phyloP scores from a whole-genome alignment of 306 rosid genomes.

The Dalbergia cochinchinensis region DNA sequence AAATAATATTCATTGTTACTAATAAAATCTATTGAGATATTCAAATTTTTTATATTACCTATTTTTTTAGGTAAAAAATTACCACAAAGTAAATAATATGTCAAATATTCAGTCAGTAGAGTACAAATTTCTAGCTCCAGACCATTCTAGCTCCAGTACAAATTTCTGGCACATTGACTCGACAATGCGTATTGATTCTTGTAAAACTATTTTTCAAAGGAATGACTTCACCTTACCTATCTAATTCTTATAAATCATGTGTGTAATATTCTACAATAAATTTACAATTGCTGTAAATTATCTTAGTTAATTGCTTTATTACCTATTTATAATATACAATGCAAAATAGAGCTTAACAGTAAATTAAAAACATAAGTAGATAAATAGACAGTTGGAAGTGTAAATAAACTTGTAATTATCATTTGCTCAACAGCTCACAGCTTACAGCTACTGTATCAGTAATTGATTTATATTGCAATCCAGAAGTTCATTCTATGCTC shows the following conservation, averaged over 20 bases:
- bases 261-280: background rate
- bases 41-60: too few species aligned
- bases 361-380: background rate
- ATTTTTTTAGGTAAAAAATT: too few species aligned
- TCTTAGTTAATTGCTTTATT: background rate
- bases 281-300: background rate
- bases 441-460: background rate
- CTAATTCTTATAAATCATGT: background rate
- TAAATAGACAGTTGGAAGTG: background rate
- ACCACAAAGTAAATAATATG: too few species aligned
- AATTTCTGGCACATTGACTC: background rate
- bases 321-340: background rate
- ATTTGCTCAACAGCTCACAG: slow-evolving; percentile 32
- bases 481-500: background rate
- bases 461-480: slow-evolving; percentile 25
- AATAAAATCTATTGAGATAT: too few species aligned
- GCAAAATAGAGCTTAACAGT: background rate
- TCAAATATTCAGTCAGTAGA: too few species aligned
- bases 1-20: too few species aligned
- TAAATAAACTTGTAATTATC: slow-evolving; percentile 3
- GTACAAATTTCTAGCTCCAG: too few species aligned
- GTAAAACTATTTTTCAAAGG: background rate
- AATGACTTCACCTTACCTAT: background rate
- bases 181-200: background rate
- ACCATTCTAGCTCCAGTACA: too few species aligned